Percentiles rank a stretch among this genome's conserved stretches.
Evolutionary conservation across 2,329 filamentous ascomycete genomes (phyloP).

Genomic region (Endoconidiophora polonica): DNA sequence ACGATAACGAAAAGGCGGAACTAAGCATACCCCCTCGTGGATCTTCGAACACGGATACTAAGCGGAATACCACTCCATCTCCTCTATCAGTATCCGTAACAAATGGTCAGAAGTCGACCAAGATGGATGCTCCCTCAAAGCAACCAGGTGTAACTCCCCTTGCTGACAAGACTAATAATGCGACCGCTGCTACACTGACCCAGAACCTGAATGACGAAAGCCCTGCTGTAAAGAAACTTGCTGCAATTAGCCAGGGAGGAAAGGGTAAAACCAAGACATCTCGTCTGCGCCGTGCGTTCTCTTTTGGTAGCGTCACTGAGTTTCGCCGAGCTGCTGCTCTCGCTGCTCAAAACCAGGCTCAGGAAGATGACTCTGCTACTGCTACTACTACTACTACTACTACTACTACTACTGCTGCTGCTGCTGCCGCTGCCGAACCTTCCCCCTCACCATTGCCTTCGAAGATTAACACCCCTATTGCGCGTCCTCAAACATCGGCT

Average conservation of each 20-base stretch:
- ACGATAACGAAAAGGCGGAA: slow-evolving; percentile 9
- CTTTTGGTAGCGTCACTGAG: slow-evolving; percentile 89
- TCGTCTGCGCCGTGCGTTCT: slow-evolving; percentile 77
- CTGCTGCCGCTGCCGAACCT: too few relatives aligned
- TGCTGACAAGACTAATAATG: slow-evolving; percentile 18
- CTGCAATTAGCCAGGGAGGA: slow-evolving; percentile 66
- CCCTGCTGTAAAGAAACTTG: slow-evolving; percentile 67
- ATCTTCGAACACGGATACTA: slow-evolving; percentile 32
- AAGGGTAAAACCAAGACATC: slow-evolving; percentile 74
- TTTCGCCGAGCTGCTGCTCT: slow-evolving; percentile 58
- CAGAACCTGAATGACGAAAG: slow-evolving; percentile 31
- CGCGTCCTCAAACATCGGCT: slow-evolving; percentile 9
- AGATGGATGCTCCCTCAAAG: slow-evolving; percentile 25
- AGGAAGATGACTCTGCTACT: slow-evolving; percentile 19
- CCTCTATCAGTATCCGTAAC: slow-evolving; percentile 56
- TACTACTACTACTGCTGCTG: slow-evolving; percentile 17
- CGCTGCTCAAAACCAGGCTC: slow-evolving; percentile 27
- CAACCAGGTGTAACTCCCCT: slow-evolving; percentile 14
- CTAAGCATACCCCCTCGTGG: slow-evolving; percentile 11
- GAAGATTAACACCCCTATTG: slow-evolving; percentile 5
- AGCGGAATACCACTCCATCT: slow-evolving; percentile 50
- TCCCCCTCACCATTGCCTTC: background rate
- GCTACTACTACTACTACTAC: slow-evolving; percentile 15
- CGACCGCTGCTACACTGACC: slow-evolving; percentile 14
- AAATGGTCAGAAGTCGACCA: slow-evolving; percentile 37